Percentiles rank a stretch among this genome's conserved stretches.
Conservation (phyloP, 257 asterid genomes). For the Knoxia roxburghii region DNA sequence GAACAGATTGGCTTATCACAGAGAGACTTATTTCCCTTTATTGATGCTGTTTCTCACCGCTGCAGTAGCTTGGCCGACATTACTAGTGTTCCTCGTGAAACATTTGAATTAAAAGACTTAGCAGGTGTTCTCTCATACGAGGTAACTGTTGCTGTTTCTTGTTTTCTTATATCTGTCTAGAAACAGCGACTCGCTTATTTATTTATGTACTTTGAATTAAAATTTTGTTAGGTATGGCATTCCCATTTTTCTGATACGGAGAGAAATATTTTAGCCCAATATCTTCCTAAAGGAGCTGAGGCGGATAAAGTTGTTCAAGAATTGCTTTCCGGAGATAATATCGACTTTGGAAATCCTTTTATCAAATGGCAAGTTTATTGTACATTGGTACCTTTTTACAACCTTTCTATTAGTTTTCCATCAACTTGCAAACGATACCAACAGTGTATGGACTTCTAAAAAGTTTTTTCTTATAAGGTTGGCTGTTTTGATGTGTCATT, state of each 20-base stretch:
- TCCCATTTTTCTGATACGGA: conserved; percentile 59
- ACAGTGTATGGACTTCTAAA: not conserved
- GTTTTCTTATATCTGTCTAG: conserved; percentile 9
- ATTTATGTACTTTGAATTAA: conserved; percentile 18
- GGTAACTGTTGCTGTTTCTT: conserved; percentile 38
- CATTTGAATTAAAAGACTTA: conserved; percentile 57
- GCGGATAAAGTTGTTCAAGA: conserved; percentile 50
- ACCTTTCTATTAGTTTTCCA: not conserved
- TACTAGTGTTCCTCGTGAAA: conserved; percentile 62
- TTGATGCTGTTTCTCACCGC: conserved; percentile 39
- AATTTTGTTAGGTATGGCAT: conserved; percentile 76
- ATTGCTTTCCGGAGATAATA: conserved; percentile 68
- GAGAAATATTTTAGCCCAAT: conserved; percentile 51
- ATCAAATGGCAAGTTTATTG: conserved; percentile 60
- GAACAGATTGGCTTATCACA: conserved; percentile 74
- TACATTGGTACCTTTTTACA: conserved; percentile 4
- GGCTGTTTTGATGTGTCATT: not conserved
- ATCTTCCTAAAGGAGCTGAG: conserved; percentile 60
- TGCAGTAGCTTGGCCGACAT: conserved; percentile 64
- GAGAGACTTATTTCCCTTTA: conserved; percentile 58
- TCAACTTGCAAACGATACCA: not conserved
- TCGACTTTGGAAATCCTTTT: conserved; percentile 81
- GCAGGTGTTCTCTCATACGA: conserved; percentile 54
- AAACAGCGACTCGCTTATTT: conserved; percentile 11
- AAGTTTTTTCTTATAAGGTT: not conserved